Evolutionary conservation across 2,329 filamentous ascomycete genomes (phyloP).

Genomic region (Aspergillus sp.): DNA sequence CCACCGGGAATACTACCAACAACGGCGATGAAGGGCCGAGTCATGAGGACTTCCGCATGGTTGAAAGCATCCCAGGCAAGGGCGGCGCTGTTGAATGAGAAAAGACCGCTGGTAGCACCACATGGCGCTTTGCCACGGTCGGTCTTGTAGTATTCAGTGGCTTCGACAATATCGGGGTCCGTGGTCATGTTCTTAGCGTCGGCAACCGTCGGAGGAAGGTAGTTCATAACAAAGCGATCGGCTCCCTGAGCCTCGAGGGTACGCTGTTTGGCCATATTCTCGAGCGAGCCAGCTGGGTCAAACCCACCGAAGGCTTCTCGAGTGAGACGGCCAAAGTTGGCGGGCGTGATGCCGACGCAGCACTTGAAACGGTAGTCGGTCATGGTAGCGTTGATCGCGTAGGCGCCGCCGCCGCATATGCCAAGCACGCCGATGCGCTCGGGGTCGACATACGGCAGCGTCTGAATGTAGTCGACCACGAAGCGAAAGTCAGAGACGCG

Average conservation of each 20-base stretch:
- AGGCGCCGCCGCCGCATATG: conserved; percentile 20
- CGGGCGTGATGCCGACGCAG: conserved; percentile 11
- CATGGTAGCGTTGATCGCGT: conserved; percentile 29
- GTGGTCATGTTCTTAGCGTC: conserved; percentile 14
- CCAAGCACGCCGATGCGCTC: conserved; percentile 20
- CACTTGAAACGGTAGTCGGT: conserved; percentile 16
- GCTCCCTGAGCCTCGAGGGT: conserved; percentile 13
- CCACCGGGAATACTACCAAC: too few relatives aligned
- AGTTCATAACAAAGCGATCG: background rate
- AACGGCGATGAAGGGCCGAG: too few relatives aligned
- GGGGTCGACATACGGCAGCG: conserved; percentile 13
- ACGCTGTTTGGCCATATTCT: conserved; percentile 7
- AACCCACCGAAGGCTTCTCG: conserved; percentile 7
- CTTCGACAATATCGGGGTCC: conserved; percentile 16
- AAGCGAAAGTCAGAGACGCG: conserved; percentile 18
- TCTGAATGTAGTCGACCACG: conserved; percentile 20
- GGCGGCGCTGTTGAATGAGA: too few relatives aligned
- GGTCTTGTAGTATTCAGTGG: conserved; percentile 28
- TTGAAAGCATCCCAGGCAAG: too few relatives aligned
- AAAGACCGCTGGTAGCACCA: too few relatives aligned
- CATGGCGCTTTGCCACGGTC: conserved; percentile 13
- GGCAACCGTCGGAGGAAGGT: conserved; percentile 11
- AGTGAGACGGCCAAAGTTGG: conserved; percentile 9
- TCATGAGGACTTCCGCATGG: too few relatives aligned
- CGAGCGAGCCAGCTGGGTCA: conserved; percentile 5